These are phyloP conservation scores for Xerocomus potaroensis DNA, from an alignment of 768 basidiomycete genomes.

Conservation along the genomic window DNA sequence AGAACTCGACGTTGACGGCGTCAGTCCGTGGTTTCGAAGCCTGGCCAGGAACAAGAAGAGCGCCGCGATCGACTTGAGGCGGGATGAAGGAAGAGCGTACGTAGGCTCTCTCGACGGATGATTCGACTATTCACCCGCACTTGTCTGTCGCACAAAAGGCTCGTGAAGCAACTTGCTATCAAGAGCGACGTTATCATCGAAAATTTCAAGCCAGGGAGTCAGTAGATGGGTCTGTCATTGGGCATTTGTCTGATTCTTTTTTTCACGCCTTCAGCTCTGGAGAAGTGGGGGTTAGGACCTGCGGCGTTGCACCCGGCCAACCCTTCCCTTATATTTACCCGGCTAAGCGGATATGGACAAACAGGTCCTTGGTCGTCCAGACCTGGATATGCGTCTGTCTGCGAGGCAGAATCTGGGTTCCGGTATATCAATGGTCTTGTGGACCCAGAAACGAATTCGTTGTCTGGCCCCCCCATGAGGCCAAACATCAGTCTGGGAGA, in stretches of 20 bases:
- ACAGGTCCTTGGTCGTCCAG: slow-evolving; percentile 69
- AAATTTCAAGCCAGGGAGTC: slow-evolving; percentile 75
- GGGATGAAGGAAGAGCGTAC: slow-evolving; percentile 50
- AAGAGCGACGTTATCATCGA: slow-evolving; percentile 66
- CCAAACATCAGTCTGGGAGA: slow-evolving; percentile 74
- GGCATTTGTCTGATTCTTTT: slow-evolving; percentile 1
- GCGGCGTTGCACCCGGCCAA: slow-evolving; percentile 63
- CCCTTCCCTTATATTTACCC: slow-evolving; percentile 85
- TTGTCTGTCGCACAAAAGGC: slow-evolving; percentile 32
- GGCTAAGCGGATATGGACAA: slow-evolving; percentile 75
- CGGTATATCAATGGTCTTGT: slow-evolving; percentile 68
- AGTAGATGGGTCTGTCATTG: slow-evolving; percentile 12
- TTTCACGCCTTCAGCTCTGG: slow-evolving; percentile 50
- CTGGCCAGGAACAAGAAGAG: slow-evolving; percentile 73
- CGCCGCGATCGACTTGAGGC: slow-evolving; percentile 60
- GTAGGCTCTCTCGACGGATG: slow-evolving; percentile 7
- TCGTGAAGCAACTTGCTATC: slow-evolving; percentile 56
- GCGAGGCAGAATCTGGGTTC: slow-evolving; percentile 73
- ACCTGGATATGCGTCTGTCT: slow-evolving; percentile 71
- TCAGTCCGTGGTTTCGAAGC: slow-evolving; percentile 72
- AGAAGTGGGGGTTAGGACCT: slow-evolving; percentile 66
- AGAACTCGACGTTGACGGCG: slow-evolving; percentile 65
- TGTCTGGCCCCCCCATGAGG: slow-evolving; percentile 60
- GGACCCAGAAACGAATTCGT: slow-evolving; percentile 46
- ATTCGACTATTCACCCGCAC: neutral